Evolutionary conservation across 2,329 filamentous ascomycete genomes (phyloP).

Genomic region (Diaporthe sp.): DNA sequence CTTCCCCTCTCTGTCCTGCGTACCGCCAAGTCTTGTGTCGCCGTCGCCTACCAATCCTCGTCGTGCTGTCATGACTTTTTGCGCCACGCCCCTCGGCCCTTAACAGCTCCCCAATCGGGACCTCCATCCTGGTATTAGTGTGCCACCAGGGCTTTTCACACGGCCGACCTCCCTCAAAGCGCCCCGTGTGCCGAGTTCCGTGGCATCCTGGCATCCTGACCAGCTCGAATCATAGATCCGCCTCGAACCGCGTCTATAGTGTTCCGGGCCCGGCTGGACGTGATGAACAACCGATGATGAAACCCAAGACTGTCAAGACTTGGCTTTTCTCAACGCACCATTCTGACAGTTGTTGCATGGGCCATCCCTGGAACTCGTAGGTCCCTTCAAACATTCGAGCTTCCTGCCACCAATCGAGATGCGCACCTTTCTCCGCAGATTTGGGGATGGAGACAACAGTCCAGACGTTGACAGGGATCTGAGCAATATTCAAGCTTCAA

Average conservation of each 20-base stretch:
- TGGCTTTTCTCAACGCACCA: slow-evolving; percentile 6
- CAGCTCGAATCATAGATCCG: slow-evolving; percentile 10
- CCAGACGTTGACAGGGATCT: background rate
- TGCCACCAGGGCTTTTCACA: slow-evolving; percentile 2
- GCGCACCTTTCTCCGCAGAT: background rate
- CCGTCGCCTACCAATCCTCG: background rate
- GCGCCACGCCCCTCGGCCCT: background rate
- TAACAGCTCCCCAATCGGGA: slow-evolving; percentile 27
- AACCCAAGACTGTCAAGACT: slow-evolving; percentile 29
- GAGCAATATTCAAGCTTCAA: background rate
- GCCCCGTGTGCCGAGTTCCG: slow-evolving; percentile 30
- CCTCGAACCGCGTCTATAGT: slow-evolving; percentile 29
- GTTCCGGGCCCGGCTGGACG: slow-evolving; percentile 9
- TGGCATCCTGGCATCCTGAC: background rate
- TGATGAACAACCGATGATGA: slow-evolving; percentile 17
- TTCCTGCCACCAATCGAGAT: slow-evolving; percentile 3
- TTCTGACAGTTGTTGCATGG: slow-evolving; percentile 11
- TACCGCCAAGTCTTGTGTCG: background rate
- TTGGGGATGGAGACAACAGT: background rate
- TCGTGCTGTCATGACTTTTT: slow-evolving; percentile 27
- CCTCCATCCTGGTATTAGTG: slow-evolving; percentile 14
- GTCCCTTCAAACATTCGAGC: slow-evolving; percentile 3
- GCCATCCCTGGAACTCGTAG: background rate
- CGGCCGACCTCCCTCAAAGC: background rate
- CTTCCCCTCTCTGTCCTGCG: background rate